Evolutionary conservation across 2,329 filamentous ascomycete species (phyloP), one percentile per base, ranked within the genome.

Genomic region (Trichoderma brevicompactum): DNA sequence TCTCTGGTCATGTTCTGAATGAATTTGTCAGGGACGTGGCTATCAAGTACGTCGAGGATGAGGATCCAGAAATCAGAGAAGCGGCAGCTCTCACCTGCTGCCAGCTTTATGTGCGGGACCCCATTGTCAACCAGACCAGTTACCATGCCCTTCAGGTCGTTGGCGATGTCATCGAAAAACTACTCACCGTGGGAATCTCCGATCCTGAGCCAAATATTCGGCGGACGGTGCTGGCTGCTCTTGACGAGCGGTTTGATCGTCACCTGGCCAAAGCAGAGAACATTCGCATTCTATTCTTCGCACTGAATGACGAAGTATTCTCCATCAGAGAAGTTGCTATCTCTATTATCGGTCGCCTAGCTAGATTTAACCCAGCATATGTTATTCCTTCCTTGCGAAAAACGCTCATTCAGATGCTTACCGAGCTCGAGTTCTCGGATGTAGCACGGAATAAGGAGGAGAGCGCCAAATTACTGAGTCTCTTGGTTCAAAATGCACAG

Each of bases 1-100:
- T 99, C 74, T 89, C 85, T 67, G 89, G 92, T 2, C 93, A 98
- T 73, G 91, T 97, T 15, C 81, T 99, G 15, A 99, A 99, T 72
- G 96, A 99, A 75, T 99, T 99, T 71, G 95, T 99, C 34, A 91
- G 95, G 28, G 95, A 99, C 74, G 95, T 99, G 56, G 95, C 96
- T 4, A 96, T 99, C 74, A 95, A 94, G 76, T 99, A 97, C 72
- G 94, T 99, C 48, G 94, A 99, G 71, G 95, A 96, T 69, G 94
- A 98, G 71, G 96, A 97, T 72, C 85, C 92, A 0, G 92, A 96
- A 69, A 97, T 97, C 58, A 88, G 95, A 66, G 94, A 97, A 77
- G 95, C 95, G 15, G 94, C 95, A 2, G 94, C 95, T 15, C 83
- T 99, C 67, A 99, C 96, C 5, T 98, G 95, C 78, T 99, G 96